A percentile compares a stretch with the other conserved stretches of the same genome.
phyloP scores from a whole-genome alignment of 805 yeast species.

The Cyberlindnera petersonii region DNA sequence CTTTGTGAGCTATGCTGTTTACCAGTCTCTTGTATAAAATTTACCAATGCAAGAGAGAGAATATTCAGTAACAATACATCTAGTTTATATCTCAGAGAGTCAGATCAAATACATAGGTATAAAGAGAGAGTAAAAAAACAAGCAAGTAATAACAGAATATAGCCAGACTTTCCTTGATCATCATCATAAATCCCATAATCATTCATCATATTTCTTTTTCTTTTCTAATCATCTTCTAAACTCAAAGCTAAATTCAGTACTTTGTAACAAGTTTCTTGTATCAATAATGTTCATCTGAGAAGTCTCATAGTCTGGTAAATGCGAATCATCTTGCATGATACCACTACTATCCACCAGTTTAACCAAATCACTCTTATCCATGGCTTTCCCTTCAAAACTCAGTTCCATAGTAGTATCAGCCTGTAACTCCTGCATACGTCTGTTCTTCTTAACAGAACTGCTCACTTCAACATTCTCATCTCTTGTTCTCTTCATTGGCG shows the following conservation, averaged over 20 bases:
- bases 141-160: no score
- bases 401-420: conserved; percentile 33
- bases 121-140: no score
- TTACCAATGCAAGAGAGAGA: no score
- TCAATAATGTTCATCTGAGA: conserved; percentile 15
- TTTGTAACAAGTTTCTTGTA: conserved; percentile 25
- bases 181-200: no score
- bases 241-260: conserved; percentile 22
- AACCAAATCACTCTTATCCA: conserved; percentile 39
- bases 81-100: no score
- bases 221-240: conserved; percentile 9
- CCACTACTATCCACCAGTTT: conserved; percentile 38
- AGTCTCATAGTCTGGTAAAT: conserved; percentile 8
- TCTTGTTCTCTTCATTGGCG: conserved; percentile 29
- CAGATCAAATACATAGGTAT: no score
- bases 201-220: no score
- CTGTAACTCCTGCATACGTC: conserved; percentile 17
- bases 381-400: conserved; percentile 44
- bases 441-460: conserved; percentile 27
- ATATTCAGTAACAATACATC: no score
- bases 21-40: no score
- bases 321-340: conserved; percentile 31
- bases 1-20: no score
- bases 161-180: no score
- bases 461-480: conserved; percentile 25